phyloP scores from a whole-genome alignment of 1,139 yeast species.

The Hemisphaericaspora subhashii region DNA sequence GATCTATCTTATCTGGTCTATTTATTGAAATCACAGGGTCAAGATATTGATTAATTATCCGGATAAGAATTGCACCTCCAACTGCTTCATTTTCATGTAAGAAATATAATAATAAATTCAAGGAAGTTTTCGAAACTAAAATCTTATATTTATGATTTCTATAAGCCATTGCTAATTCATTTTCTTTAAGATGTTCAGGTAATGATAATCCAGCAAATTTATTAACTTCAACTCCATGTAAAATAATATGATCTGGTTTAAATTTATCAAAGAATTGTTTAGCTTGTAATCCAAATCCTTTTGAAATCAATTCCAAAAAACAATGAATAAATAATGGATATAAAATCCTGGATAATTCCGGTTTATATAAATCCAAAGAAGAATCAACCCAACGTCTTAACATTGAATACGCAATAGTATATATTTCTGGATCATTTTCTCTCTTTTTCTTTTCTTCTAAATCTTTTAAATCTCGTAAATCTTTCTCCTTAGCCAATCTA shows the following conservation, averaged over 20 bases:
- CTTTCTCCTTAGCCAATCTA: constrained; percentile 42
- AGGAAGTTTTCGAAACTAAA: constrained; percentile 77
- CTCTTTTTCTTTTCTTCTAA: constrained; percentile 40
- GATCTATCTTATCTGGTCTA: constrained; percentile 46
- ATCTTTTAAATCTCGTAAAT: constrained; percentile 41
- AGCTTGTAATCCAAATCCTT: constrained; percentile 60
- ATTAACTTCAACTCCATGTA: constrained; percentile 78
- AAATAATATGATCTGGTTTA: constrained; percentile 67
- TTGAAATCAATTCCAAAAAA: constrained; percentile 73
- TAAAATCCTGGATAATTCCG: constrained; percentile 78
- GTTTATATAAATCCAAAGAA: constrained; percentile 87
- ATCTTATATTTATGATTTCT: constrained; percentile 72
- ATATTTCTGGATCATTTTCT: constrained; percentile 65
- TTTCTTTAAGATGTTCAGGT: constrained; percentile 79
- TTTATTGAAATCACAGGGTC: constrained; percentile 62
- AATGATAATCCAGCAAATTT: constrained; percentile 72
- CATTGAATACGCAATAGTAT: constrained; percentile 74
- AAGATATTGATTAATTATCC: constrained; percentile 83
- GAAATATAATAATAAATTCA: constrained; percentile 80
- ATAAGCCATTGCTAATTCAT: constrained; percentile 77
- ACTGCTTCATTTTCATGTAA: constrained; percentile 89
- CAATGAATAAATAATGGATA: constrained; percentile 92
- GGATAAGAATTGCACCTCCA: constrained; percentile 85
- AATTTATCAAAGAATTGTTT: constrained; percentile 75
- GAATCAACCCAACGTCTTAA: constrained; percentile 88